Conservation (phyloP, 2,329 filamentous ascomycete species). For the Lanzia echinophila region DNA sequence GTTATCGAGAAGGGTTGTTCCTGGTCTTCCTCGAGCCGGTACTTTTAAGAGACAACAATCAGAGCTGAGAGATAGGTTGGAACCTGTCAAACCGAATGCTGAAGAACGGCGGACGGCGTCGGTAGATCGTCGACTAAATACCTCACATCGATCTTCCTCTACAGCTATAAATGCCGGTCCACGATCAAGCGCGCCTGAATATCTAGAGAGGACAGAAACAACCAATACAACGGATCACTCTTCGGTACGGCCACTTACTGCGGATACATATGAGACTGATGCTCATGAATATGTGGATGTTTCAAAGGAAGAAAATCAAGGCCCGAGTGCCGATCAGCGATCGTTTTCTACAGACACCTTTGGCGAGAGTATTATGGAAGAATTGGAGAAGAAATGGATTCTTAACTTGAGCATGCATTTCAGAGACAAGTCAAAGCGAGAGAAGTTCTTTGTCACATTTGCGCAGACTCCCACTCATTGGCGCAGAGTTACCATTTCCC, state of each 20-base stretch:
- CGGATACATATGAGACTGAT: constrained; percentile 16
- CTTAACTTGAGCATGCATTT: constrained; percentile 98
- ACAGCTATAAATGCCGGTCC: constrained; percentile 15
- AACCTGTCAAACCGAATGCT: constrained; percentile 55
- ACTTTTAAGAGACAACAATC: constrained; percentile 81
- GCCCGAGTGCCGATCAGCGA: constrained; percentile 22
- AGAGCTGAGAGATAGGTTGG: constrained; percentile 67
- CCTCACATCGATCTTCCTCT: constrained; percentile 20
- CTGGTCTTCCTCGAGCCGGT: constrained; percentile 66
- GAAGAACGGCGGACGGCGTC: constrained; percentile 68
- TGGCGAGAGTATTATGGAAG: constrained; percentile 63
- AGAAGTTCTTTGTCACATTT: constrained; percentile 98
- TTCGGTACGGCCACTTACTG: constrained; percentile 8
- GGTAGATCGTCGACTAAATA: constrained; percentile 42
- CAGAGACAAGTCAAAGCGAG: constrained; percentile 80
- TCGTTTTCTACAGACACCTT: constrained; percentile 36
- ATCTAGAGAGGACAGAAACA: constrained; percentile 20
- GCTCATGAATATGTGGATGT: constrained; percentile 25
- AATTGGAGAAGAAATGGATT: constrained; percentile 87
- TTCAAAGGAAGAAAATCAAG: constrained; percentile 21
- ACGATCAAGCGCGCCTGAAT: constrained; percentile 28
- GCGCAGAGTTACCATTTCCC: constrained; percentile 85
- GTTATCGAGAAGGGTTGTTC: constrained; percentile 55
- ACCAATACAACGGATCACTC: constrained; percentile 17
- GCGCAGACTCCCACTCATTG: constrained; percentile 72